Conservation (phyloP, 352 stramenopile species). For the Phytophthora tubulina region DNA sequence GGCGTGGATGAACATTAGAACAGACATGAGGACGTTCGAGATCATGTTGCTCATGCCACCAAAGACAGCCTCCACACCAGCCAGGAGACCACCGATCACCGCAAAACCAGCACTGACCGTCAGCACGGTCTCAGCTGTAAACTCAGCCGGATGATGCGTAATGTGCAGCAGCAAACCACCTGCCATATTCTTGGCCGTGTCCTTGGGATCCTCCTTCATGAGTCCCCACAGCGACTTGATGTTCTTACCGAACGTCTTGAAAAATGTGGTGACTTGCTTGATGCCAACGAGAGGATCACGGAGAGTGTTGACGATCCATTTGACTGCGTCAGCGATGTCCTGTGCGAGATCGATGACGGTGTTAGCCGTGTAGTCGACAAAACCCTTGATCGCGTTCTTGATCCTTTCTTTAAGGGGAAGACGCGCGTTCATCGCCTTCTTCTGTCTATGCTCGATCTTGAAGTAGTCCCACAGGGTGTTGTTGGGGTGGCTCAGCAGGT, state of each 20-base stretch:
- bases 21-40: conserved; percentile 28
- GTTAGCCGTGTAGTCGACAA: conserved; percentile 26
- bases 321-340: conserved; percentile 13
- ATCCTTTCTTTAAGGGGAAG: conserved; percentile 16
- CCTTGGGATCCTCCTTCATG: conserved; percentile 31
- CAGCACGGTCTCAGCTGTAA: conserved; percentile 35
- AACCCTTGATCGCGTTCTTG: conserved; percentile 23
- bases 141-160: conserved; percentile 34
- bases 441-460: conserved; percentile 32
- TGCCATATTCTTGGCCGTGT: conserved; percentile 33
- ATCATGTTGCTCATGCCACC: conserved; percentile 34
- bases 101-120: conserved; percentile 29
- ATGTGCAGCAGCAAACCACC: conserved; percentile 36
- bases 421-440: conserved; percentile 22
- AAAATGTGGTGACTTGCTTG: conserved; percentile 24
- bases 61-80: conserved; percentile 28
- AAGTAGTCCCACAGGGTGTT: conserved; percentile 41
- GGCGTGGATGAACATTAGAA: conserved; percentile 38
- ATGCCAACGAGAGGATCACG: conserved; percentile 29
- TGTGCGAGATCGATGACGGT: conserved; percentile 25
- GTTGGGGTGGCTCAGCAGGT: conserved; percentile 35
- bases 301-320: conserved; percentile 31
- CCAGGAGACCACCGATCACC: conserved; percentile 28
- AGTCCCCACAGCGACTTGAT: conserved; percentile 28
- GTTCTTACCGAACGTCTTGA: conserved; percentile 27